A percentile compares a stretch with the other conserved stretches of the same genome.
phyloP scores from a whole-genome alignment of 202 grass and related monocot species.

The Schoenoplectus tabernaemontani region DNA sequence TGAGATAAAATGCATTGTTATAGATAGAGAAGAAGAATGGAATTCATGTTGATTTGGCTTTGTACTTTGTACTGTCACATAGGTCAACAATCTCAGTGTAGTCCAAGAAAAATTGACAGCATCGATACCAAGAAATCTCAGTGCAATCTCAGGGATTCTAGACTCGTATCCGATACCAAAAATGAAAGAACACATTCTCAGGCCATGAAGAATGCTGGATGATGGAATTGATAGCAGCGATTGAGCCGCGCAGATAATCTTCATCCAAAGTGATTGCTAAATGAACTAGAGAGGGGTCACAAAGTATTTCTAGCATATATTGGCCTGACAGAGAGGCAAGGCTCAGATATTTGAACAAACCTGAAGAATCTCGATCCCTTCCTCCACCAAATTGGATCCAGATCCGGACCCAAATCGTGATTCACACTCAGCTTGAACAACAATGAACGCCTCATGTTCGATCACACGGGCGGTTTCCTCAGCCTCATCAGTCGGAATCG shows the following conservation, averaged over 20 bases:
- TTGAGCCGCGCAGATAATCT: conserved; percentile 78
- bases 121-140: too few species aligned
- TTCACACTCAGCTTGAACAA: conserved; percentile 17
- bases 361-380: conserved; percentile 72
- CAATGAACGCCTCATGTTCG: conserved; percentile 65
- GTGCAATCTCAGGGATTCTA: conserved; percentile 60
- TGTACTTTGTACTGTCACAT: too few species aligned
- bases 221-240: conserved; percentile 84
- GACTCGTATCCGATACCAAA: conserved; percentile 61
- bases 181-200: conserved; percentile 89
- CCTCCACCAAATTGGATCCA: conserved; percentile 40
- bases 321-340: too few species aligned
- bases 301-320: too few species aligned
- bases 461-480: conserved; percentile 49
- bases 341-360: too few species aligned
- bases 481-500: conserved; percentile 49
- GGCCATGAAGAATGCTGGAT: conserved; percentile 70
- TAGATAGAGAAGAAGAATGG: too few species aligned
- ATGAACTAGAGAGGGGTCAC: conserved; percentile 72
- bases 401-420: conserved; percentile 16
- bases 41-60: too few species aligned
- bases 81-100: too few species aligned
- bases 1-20: too few species aligned
- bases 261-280: conserved; percentile 90
- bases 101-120: too few species aligned